Conservation (phyloP, 352 stramenopile genomes). For the Phytophthora ramorum region DNA sequence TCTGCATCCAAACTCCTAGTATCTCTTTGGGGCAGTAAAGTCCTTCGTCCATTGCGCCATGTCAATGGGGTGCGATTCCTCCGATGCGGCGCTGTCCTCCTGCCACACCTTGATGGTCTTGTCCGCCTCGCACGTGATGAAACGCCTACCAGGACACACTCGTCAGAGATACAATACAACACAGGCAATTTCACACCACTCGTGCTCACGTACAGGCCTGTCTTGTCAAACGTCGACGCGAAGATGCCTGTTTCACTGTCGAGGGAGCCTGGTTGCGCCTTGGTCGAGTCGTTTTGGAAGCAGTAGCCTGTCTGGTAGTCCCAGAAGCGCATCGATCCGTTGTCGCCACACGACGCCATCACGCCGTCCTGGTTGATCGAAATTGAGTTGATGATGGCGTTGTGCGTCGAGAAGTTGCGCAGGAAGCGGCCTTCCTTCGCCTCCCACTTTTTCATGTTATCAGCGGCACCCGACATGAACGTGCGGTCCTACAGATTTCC, state of each 20-base stretch:
- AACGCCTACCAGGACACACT: conserved; percentile 71
- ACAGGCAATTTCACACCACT: background rate
- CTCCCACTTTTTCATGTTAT: conserved; percentile 99
- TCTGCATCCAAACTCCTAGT: conserved; percentile 38
- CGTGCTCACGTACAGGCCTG: conserved; percentile 79
- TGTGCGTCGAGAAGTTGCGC: conserved; percentile 97
- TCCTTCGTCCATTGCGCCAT: conserved; percentile 98
- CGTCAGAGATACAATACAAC: conserved; percentile 2
- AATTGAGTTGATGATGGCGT: conserved; percentile 98
- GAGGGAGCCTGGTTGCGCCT: conserved; percentile 95
- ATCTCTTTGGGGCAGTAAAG: conserved; percentile 84
- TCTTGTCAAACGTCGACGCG: conserved; percentile 97
- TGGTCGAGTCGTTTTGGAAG: conserved; percentile 97
- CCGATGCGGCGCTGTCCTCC: conserved; percentile 94
- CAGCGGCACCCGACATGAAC: conserved; percentile 97
- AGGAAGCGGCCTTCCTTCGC: conserved; percentile 95
- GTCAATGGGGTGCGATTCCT: conserved; percentile 97
- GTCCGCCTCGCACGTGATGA: conserved; percentile 99
- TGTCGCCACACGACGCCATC: conserved; percentile 96
- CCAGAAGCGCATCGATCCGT: conserved; percentile 98
- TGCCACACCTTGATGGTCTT: conserved; percentile 99
- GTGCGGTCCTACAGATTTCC: conserved; percentile 86
- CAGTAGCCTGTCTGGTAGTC: conserved; percentile 98
- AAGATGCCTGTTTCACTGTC: conserved; percentile 99
- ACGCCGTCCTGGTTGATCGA: conserved; percentile 98